Conservation (phyloP, 345 rosid genomes). For the Punica granatum region DNA sequence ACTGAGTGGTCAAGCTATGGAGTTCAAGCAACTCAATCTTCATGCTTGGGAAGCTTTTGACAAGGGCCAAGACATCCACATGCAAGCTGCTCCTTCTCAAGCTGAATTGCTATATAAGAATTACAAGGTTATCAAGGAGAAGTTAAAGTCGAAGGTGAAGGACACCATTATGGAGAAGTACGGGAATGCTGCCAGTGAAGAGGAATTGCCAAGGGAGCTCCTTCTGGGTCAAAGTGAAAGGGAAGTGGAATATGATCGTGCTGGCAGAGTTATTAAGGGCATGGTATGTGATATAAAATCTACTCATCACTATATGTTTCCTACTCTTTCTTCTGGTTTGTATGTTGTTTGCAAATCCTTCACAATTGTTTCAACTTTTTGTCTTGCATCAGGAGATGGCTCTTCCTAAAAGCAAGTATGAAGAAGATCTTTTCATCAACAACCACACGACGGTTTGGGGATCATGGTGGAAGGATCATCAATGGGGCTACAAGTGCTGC, state of each 20-base stretch:
- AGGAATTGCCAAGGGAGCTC: conserved; percentile 59
- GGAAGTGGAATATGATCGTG: conserved; percentile 69
- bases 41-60: conserved; percentile 67
- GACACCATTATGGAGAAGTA: conserved; percentile 55
- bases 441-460: conserved; percentile 82
- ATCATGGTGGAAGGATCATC: conserved; percentile 93
- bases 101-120: conserved; percentile 61
- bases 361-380: neutral
- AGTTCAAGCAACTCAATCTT: conserved; percentile 53
- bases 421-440: conserved; percentile 47
- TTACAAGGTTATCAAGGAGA: conserved; percentile 41
- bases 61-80: conserved; percentile 63
- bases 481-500: conserved; percentile 84
- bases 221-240: conserved; percentile 71
- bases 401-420: conserved; percentile 59
- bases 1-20: conserved; percentile 66
- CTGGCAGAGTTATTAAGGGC: conserved; percentile 64
- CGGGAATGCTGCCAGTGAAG: conserved; percentile 57
- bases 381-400: conserved; percentile 29
- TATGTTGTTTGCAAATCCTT: neutral
- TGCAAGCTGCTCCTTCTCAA: conserved; percentile 81
- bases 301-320: neutral
- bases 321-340: neutral
- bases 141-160: conserved; percentile 40
- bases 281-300: conserved; percentile 25